Evolutionary conservation across 2,329 filamentous ascomycete species (phyloP).

Genomic region (Ceratocystis huliohia): DNA sequence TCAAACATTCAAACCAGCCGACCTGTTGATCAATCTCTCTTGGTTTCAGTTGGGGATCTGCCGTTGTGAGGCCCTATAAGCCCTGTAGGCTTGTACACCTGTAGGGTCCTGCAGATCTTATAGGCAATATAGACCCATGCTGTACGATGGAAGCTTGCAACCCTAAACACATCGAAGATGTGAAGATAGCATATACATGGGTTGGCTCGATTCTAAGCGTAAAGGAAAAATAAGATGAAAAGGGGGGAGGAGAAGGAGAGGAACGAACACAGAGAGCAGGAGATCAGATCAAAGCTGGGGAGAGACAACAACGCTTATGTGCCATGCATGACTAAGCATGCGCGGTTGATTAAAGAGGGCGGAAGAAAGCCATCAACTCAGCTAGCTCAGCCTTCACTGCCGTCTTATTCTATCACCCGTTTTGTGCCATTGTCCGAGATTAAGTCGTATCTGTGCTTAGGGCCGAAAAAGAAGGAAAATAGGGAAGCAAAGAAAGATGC

Average conservation of each 20-base stretch:
- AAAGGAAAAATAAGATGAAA: background rate
- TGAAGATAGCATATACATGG: too few relatives aligned
- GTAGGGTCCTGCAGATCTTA: constrained; percentile 7
- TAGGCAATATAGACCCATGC: background rate
- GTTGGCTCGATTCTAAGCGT: background rate
- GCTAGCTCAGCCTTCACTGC: background rate
- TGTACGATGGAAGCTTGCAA: background rate
- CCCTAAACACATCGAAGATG: background rate
- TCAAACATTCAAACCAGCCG: background rate
- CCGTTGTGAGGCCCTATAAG: constrained; percentile 6
- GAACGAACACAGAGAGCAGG: background rate
- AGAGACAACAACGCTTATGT: too few relatives aligned
- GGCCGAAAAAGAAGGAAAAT: background rate
- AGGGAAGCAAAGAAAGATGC: background rate
- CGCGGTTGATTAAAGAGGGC: background rate
- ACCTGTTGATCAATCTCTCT: constrained; percentile 2
- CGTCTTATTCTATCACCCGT: background rate
- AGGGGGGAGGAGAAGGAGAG: background rate
- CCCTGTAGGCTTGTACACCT: background rate
- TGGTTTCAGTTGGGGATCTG: constrained; percentile 11
- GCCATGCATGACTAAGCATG: background rate
- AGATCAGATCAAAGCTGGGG: background rate
- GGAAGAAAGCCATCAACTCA: background rate
- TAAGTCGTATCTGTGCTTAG: constrained; percentile 17
- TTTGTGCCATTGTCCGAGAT: constrained; percentile 20